Percentiles rank a stretch among this genome's conserved stretches.
These are phyloP conservation scores for Stephania japonica DNA, from an alignment of 164 flowering plant genomes.

Conservation along the genomic window DNA sequence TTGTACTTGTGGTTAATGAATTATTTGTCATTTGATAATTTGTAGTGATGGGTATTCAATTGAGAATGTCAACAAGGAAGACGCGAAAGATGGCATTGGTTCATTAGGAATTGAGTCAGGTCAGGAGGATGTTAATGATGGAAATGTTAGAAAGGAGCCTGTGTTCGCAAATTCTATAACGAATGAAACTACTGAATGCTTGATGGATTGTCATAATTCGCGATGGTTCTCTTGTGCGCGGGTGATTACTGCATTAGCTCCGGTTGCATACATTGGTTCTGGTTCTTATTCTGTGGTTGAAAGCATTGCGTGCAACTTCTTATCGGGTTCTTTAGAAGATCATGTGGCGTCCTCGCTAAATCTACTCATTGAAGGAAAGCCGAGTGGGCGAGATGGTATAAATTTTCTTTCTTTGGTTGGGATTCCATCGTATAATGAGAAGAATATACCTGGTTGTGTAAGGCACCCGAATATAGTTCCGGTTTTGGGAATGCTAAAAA, in stretches of 20 bases:
- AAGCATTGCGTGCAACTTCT: constrained; percentile 37
- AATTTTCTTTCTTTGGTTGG: constrained; percentile 71
- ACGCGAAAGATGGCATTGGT: constrained; percentile 2
- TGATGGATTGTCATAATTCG: constrained; percentile 23
- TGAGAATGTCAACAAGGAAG: constrained; percentile 20
- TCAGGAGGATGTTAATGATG: constrained; percentile 14
- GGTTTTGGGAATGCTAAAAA: constrained; percentile 58
- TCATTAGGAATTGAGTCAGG: constrained; percentile 10
- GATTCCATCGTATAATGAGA: constrained; percentile 55
- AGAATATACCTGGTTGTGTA: constrained; percentile 49
- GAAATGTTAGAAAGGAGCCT: constrained; percentile 9
- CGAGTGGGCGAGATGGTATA: constrained; percentile 42
- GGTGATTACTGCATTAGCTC: constrained; percentile 58
- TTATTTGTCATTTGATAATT: neutral
- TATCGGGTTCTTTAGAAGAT: constrained; percentile 66
- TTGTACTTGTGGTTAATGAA: neutral
- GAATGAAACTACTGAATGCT: constrained; percentile 14
- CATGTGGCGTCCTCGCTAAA: constrained; percentile 52
- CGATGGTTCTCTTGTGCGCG: constrained; percentile 41
- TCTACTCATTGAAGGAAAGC: constrained; percentile 57
- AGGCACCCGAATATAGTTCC: constrained; percentile 92
- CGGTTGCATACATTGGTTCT: constrained; percentile 50
- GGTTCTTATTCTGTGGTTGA: constrained; percentile 41
- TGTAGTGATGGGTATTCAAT: constrained; percentile 36
- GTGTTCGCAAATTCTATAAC: constrained; percentile 9